Evolutionary conservation across 495 filamentous ascomycete genomes (phyloP).

Genomic region (Annulohypoxylon maeteangense): DNA sequence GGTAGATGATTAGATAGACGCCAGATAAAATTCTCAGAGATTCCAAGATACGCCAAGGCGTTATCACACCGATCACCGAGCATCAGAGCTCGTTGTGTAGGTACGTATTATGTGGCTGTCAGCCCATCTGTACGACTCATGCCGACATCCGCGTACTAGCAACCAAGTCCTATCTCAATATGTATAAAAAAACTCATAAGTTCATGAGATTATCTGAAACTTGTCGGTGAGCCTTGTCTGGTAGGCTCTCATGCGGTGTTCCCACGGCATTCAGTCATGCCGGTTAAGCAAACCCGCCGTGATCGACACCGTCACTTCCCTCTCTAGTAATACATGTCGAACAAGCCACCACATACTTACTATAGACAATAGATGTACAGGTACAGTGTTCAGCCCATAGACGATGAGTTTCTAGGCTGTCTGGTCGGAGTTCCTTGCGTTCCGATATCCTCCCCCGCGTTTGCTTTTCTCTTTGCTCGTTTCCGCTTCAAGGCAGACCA

Average conservation of each 20-base stretch:
- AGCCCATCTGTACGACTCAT: constrained; percentile 3
- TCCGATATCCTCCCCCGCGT: constrained; percentile 20
- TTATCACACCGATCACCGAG: constrained; percentile 13
- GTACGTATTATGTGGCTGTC: constrained; percentile 13
- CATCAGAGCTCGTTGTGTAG: not conserved
- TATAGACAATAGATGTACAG: constrained; percentile 27
- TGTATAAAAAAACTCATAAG: constrained; percentile 6
- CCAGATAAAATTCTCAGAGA: not conserved
- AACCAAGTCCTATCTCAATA: constrained; percentile 4
- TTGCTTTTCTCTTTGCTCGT: constrained; percentile 39
- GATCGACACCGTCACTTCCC: constrained; percentile 29
- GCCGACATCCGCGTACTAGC: constrained; percentile 11
- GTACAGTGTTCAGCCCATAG: constrained; percentile 27
- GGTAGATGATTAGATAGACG: constrained; percentile 8
- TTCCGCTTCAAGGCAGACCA: constrained; percentile 50
- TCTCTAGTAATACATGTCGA: constrained; percentile 15
- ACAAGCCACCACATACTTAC: constrained; percentile 28
- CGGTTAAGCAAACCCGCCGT: constrained; percentile 16
- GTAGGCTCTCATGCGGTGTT: constrained; percentile 2
- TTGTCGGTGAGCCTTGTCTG: constrained; percentile 18
- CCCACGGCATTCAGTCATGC: not conserved
- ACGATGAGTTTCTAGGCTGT: constrained; percentile 19
- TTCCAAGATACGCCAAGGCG: constrained; percentile 4
- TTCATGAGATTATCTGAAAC: constrained; percentile 1
- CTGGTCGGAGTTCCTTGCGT: constrained; percentile 25